phyloP scores from a whole-genome alignment of 192 early-diverging fungal species.

The Glomus cerebriforme region DNA sequence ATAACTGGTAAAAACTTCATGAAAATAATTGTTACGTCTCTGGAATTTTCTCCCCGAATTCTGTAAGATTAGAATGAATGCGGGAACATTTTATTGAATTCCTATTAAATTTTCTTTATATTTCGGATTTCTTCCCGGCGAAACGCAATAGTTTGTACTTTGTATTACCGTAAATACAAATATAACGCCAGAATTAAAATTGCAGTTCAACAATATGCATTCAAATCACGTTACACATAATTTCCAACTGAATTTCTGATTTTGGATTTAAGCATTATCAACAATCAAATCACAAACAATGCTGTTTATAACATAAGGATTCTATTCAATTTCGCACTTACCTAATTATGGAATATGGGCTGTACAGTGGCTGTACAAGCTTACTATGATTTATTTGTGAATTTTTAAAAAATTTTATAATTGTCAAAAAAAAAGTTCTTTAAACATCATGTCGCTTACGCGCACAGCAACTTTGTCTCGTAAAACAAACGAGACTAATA shows the following conservation, averaged over 20 bases:
- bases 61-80: neutral
- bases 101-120: neutral
- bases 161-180: too few species aligned
- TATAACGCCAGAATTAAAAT: too few species aligned
- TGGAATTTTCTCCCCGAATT: neutral
- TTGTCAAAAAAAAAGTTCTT: neutral
- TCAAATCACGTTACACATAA: neutral
- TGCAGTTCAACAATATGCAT: too few species aligned
- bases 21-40: too few species aligned
- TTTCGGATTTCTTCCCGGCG: neutral
- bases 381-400: neutral
- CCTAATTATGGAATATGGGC: neutral
- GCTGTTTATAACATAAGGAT: neutral
- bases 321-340: neutral
- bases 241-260: neutral
- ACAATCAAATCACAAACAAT: neutral
- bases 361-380: neutral
- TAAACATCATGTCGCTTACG: neutral
- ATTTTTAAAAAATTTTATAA: neutral
- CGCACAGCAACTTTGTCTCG: slow-evolving; percentile 65
- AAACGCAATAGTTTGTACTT: neutral
- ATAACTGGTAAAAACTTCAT: neutral
- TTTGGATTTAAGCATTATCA: neutral
- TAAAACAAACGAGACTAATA: slow-evolving; percentile 96
- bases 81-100: neutral